Conservation (phyloP, 768 basidiomycete species). For the Naganishia vaughanmartiniae region DNA sequence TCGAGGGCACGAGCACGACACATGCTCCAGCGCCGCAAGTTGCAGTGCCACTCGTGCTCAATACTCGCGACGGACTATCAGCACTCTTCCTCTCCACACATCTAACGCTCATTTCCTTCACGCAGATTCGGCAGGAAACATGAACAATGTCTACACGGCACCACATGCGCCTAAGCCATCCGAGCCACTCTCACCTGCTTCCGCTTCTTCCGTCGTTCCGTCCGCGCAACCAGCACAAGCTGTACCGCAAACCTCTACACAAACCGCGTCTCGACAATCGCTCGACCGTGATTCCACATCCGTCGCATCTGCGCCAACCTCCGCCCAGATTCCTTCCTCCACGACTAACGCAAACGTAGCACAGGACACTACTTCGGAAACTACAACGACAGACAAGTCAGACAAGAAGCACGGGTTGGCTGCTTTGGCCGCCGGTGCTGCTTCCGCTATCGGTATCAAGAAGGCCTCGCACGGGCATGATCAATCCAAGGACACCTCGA, state of each 20-base stretch:
- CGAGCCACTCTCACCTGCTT: neutral
- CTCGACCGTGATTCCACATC: neutral
- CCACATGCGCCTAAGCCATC: slow-evolving; percentile 37
- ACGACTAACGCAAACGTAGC: neutral
- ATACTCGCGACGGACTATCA: no score
- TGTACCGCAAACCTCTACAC: neutral
- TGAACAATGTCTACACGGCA: slow-evolving; percentile 53
- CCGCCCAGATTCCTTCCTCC: neutral
- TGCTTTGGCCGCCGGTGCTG: neutral
- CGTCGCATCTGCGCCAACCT: neutral
- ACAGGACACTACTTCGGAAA: neutral
- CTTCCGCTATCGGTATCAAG: slow-evolving; percentile 8
- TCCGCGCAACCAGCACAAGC: no score
- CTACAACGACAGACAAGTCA: neutral
- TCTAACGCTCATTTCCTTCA: neutral
- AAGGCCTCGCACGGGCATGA: neutral
- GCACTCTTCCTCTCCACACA: neutral
- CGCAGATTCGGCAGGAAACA: slow-evolving; percentile 51
- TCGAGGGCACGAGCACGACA: no score
- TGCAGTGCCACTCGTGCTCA: no score
- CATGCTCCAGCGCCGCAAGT: no score
- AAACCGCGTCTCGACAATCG: neutral
- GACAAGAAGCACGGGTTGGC: slow-evolving; percentile 19
- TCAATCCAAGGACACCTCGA: neutral
- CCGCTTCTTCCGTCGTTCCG: neutral